Evolutionary conservation across 1,284 basidiomycete species (phyloP).

Genomic region (Naganishia sp.): DNA sequence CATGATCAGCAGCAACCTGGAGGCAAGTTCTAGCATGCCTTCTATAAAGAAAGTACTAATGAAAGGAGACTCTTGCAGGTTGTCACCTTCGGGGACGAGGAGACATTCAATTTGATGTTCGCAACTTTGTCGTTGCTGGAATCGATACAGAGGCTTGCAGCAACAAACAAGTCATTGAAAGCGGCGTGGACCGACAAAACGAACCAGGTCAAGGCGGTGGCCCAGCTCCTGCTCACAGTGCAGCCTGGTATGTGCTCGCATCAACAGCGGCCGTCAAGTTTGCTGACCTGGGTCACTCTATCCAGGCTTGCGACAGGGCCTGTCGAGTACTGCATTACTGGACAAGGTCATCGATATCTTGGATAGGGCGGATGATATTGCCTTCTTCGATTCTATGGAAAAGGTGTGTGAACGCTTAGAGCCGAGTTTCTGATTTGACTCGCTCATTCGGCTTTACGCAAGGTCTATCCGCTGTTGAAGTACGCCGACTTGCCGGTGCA

Average conservation of each 20-base stretch:
- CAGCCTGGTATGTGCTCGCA: slow-evolving; percentile 57
- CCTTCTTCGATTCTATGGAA: slow-evolving; percentile 26
- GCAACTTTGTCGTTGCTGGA: slow-evolving; percentile 70
- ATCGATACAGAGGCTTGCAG: slow-evolving; percentile 68
- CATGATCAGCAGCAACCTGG: slow-evolving; percentile 81
- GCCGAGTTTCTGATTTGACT: not conserved
- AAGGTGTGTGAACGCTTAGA: slow-evolving; percentile 1
- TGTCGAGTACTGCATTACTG: slow-evolving; percentile 5
- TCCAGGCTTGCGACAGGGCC: slow-evolving; percentile 8
- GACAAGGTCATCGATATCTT: slow-evolving; percentile 22
- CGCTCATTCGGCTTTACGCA: not conserved
- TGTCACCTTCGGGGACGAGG: slow-evolving; percentile 62
- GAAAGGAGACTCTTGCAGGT: slow-evolving; percentile 51
- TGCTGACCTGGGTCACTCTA: not conserved
- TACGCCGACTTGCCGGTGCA: slow-evolving; percentile 61
- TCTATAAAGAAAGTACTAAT: no score
- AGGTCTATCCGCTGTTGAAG: slow-evolving; percentile 26
- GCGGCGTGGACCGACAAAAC: slow-evolving; percentile 69
- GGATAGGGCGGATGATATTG: slow-evolving; percentile 21
- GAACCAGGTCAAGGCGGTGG: slow-evolving; percentile 59
- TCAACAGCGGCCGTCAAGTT: not conserved
- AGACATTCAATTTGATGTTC: slow-evolving; percentile 65
- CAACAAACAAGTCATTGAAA: slow-evolving; percentile 71
- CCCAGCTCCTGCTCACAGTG: slow-evolving; percentile 63
- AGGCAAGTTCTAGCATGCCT: slow-evolving; percentile 59